phyloP scores from a whole-genome alignment of 257 asterid species.

The Oldenlandia corymbosa region DNA sequence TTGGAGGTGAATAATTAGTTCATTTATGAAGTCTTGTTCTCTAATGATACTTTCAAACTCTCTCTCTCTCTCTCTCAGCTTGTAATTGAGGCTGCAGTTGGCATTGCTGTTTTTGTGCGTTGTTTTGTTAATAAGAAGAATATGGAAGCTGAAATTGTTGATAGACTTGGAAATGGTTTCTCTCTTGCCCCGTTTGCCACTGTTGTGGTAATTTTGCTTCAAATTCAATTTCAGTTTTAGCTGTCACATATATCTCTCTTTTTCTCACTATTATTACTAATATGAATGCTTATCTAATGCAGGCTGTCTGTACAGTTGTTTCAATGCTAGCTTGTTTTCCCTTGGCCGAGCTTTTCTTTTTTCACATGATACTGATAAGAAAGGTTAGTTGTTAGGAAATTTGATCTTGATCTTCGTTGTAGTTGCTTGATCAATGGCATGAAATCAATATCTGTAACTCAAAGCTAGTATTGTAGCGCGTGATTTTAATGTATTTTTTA shows the following conservation, averaged over 20 bases:
- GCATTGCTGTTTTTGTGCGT: constrained; percentile 80
- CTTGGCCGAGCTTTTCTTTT: constrained; percentile 94
- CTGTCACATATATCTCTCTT: constrained; percentile 9
- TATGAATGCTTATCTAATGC: constrained; percentile 22
- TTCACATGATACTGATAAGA: constrained; percentile 87
- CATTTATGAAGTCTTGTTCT: background rate
- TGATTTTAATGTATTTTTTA: background rate
- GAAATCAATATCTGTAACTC: background rate
- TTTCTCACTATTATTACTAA: background rate
- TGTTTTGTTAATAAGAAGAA: constrained; percentile 62
- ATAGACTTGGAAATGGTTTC: constrained; percentile 93
- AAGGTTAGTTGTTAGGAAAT: constrained; percentile 44
- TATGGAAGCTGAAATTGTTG: constrained; percentile 85
- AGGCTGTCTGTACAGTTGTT: constrained; percentile 87
- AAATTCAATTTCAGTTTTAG: constrained; percentile 1
- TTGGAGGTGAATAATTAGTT: constrained; percentile 10
- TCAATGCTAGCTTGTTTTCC: constrained; percentile 91
- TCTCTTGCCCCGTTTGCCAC: constrained; percentile 93
- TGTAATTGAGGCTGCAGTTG: constrained; percentile 78
- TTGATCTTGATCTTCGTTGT: constrained; percentile 7
- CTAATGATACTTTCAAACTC: constrained; percentile 18
- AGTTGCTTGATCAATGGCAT: background rate
- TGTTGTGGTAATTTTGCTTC: constrained; percentile 73
- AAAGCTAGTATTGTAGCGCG: background rate
- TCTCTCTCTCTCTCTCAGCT: constrained; percentile 46